A percentile compares a stretch with the other conserved stretches of the same genome.
These are phyloP conservation scores for Capsicum baccatum DNA, from an alignment of 257 asterid genomes.

Conservation along the genomic window DNA sequence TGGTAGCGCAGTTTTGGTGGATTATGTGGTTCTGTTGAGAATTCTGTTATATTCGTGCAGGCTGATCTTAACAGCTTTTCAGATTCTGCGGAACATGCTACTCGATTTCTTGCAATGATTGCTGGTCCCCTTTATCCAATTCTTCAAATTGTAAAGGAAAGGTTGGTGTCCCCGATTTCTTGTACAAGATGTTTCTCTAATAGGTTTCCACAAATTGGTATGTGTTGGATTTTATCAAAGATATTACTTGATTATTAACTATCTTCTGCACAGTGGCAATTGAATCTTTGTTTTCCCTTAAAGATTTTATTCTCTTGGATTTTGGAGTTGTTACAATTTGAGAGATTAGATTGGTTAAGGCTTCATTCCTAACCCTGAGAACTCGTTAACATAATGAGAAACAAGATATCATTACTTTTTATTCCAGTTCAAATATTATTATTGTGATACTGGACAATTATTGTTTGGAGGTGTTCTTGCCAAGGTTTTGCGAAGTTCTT, in stretches of 20 bases:
- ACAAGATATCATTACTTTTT: background rate
- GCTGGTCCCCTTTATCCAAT: constrained; percentile 92
- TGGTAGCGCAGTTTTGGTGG: constrained; percentile 4
- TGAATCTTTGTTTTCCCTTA: background rate
- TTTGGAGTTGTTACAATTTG: background rate
- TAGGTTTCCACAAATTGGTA: background rate
- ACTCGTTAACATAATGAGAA: constrained; percentile 2
- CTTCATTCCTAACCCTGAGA: background rate
- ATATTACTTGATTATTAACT: constrained; percentile 7
- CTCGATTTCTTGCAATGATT: constrained; percentile 92
- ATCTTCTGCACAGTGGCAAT: background rate
- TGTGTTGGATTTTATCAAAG: background rate
- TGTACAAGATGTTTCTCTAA: background rate
- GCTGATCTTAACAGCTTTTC: constrained; percentile 82
- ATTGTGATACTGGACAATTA: background rate
- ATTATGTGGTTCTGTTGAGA: constrained; percentile 25
- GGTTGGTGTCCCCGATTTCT: constrained; percentile 57
- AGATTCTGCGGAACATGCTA: constrained; percentile 80
- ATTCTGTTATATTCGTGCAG: constrained; percentile 53
- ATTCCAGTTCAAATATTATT: background rate
- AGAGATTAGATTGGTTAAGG: background rate
- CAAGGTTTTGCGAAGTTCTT: background rate
- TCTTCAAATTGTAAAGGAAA: constrained; percentile 80
- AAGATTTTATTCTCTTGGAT: background rate
- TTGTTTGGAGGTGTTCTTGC: constrained; percentile 17